Conservation (phyloP, 805 yeast species). For the Candida glaebosa region DNA sequence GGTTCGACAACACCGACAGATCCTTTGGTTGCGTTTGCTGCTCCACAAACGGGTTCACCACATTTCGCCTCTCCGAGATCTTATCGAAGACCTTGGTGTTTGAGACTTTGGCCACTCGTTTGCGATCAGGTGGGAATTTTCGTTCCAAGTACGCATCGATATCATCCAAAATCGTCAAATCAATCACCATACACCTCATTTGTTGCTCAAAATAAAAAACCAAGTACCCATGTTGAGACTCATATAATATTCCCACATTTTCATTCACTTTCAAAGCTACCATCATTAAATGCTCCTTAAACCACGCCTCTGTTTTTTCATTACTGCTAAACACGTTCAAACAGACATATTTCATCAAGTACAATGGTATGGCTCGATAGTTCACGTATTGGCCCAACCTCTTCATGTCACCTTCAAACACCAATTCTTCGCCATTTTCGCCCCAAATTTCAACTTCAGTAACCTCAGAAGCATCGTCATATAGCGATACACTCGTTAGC, state of each 20-base stretch:
- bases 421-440: neutral
- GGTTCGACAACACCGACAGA: slow-evolving; percentile 14
- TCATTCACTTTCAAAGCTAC: slow-evolving; percentile 6
- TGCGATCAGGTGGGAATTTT: neutral
- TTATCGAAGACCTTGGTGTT: slow-evolving; percentile 31
- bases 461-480: neutral
- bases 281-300: slow-evolving; percentile 14
- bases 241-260: slow-evolving; percentile 18
- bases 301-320: slow-evolving; percentile 16
- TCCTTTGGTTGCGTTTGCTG: neutral
- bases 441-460: slow-evolving; percentile 1
- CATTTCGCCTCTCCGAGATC: slow-evolving; percentile 25
- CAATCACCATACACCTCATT: slow-evolving; percentile 16
- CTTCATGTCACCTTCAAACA: neutral
- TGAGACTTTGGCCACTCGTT: neutral
- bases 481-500: neutral
- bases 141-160: slow-evolving; percentile 5
- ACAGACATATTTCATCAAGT: slow-evolving; percentile 18
- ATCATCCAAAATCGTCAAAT: slow-evolving; percentile 14
- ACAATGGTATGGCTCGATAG: slow-evolving; percentile 21
- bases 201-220: slow-evolving; percentile 22
- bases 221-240: slow-evolving; percentile 15
- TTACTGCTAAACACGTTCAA: slow-evolving; percentile 20
- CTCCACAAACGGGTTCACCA: slow-evolving; percentile 14
- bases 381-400: slow-evolving; percentile 13